These are phyloP conservation scores for Xylariaceae sp. DNA, from an alignment of 2,329 filamentous ascomycete genomes.

Conservation along the genomic window DNA sequence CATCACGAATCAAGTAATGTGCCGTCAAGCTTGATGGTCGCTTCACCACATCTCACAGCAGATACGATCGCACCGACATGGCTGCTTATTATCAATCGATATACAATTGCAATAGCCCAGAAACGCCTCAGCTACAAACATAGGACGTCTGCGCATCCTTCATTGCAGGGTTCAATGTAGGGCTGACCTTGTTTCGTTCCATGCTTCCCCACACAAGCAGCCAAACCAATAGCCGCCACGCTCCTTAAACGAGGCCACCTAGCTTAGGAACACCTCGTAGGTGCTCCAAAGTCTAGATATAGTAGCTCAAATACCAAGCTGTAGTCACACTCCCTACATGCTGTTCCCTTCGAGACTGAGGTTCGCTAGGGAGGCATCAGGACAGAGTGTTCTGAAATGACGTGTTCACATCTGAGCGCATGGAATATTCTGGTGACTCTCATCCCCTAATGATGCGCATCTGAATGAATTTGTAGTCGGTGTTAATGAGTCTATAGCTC, in stretches of 20 bases:
- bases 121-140: conserved; percentile 23
- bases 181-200: conserved; percentile 51
- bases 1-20: conserved; percentile 5
- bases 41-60: conserved; percentile 58
- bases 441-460: neutral
- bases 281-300: conserved; percentile 49
- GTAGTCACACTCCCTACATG: conserved; percentile 51
- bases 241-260: conserved; percentile 57
- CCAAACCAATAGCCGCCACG: conserved; percentile 59
- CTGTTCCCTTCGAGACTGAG: conserved; percentile 36
- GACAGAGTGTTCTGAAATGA: conserved; percentile 52
- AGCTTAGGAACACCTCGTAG: conserved; percentile 52
- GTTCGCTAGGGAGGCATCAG: conserved; percentile 44
- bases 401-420: conserved; percentile 58
- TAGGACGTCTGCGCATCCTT: neutral
- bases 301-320: conserved; percentile 55
- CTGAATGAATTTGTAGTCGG: neutral
- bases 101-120: conserved; percentile 55
- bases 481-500: neutral
- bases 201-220: conserved; percentile 62
- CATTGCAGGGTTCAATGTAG: neutral
- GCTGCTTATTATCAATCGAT: conserved; percentile 57
- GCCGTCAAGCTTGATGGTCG: conserved; percentile 42
- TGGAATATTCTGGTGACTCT: conserved; percentile 54
- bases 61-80: conserved; percentile 59